These are phyloP conservation scores for Croton laevigatus DNA, from an alignment of 441 rosid species.

Conservation along the genomic window DNA sequence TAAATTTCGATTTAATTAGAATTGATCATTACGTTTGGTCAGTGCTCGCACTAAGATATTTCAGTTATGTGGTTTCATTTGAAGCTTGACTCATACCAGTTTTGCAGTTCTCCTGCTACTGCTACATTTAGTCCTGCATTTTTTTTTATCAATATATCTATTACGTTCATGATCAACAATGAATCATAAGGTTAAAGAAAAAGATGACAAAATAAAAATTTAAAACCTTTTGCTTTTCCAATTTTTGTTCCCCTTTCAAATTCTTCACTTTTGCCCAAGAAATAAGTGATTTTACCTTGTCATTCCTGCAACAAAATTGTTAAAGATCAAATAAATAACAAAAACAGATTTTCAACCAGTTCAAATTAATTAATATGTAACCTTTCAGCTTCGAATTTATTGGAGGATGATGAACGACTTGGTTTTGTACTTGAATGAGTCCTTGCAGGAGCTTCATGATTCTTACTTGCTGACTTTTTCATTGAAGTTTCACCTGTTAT, in stretches of 20 bases:
- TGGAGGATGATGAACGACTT: slow-evolving; percentile 16
- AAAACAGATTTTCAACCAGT: slow-evolving; percentile 1
- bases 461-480: slow-evolving; percentile 11
- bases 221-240: background rate
- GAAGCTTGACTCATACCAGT: no score
- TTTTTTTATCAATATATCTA: no score
- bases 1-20: no score
- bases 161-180: background rate
- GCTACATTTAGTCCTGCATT: no score
- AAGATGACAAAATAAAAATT: background rate
- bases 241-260: slow-evolving; percentile 14
- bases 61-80: no score
- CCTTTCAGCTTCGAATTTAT: slow-evolving; percentile 10
- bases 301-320: slow-evolving; percentile 15
- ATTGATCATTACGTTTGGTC: no score
- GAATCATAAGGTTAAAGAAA: background rate
- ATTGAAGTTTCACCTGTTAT: slow-evolving; percentile 15
- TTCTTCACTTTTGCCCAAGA: slow-evolving; percentile 25
- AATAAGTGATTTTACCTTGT: slow-evolving; percentile 27
- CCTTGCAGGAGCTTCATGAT: slow-evolving; percentile 6
- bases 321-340: background rate
- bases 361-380: no score
- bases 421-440: slow-evolving; percentile 16
- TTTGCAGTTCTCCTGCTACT: no score
- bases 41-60: no score